Percentiles rank a stretch among this genome's conserved stretches.
Evolutionary conservation across 129 eudicot species (phyloP).

Genomic region (Sambucus nigra): DNA sequence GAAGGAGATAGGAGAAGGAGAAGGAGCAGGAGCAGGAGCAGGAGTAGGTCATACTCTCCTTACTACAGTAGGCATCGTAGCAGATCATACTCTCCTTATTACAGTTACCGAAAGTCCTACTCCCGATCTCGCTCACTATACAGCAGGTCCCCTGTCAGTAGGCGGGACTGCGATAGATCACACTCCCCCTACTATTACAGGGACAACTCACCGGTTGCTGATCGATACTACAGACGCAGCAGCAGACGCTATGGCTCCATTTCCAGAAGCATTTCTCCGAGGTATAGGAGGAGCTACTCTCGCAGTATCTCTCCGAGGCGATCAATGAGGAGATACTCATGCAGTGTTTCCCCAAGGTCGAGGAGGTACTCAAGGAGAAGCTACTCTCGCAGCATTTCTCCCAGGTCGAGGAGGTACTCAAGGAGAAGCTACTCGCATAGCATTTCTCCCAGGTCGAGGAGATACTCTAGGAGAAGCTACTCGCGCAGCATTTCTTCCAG

Average conservation of each 20-base stretch:
- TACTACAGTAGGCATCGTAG: no score
- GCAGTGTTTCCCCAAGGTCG: constrained; percentile 16
- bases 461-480: constrained; percentile 20
- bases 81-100: constrained; percentile 37
- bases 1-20: constrained; percentile 45
- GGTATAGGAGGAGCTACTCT: constrained; percentile 39
- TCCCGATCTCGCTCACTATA: constrained; percentile 47
- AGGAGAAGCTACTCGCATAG: constrained; percentile 32
- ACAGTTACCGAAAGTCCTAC: constrained; percentile 40
- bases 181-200: constrained; percentile 22
- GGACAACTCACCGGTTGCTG: constrained; percentile 30
- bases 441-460: constrained; percentile 9
- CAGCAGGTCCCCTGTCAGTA: constrained; percentile 30
- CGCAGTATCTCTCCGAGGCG: constrained; percentile 21
- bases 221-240: constrained; percentile 19
- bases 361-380: constrained; percentile 31
- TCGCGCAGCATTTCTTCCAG: constrained; percentile 21
- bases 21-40: constrained; percentile 35
- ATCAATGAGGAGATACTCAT: constrained; percentile 27
- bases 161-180: constrained; percentile 18
- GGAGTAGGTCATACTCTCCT: no score
- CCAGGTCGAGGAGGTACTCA: constrained; percentile 10
- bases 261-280: constrained; percentile 65
- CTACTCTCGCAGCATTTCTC: constrained; percentile 21
- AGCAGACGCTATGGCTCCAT: constrained; percentile 28